Evolutionary conservation across 139 green algal genomes (phyloP).

Genomic region (Dunaliella sp.): DNA sequence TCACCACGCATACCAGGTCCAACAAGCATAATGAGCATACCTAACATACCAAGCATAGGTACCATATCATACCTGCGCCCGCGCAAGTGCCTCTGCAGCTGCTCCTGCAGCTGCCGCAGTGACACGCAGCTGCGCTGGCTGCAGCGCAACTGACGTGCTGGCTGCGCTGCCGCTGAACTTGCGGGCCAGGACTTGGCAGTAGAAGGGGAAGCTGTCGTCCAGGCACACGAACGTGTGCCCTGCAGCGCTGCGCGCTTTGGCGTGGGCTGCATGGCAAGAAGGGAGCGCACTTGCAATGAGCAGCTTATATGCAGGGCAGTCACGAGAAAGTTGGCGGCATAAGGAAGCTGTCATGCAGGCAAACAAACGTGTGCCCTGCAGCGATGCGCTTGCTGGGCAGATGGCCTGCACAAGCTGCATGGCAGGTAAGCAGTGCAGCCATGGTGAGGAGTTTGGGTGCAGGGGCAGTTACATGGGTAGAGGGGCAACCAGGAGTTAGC

Average conservation of each 20-base stretch:
- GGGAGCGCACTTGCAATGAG: background rate
- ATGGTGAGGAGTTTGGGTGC: background rate
- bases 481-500: too few relatives aligned
- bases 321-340: slow-evolving; percentile 18
- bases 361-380: slow-evolving; percentile 47
- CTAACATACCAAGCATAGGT: too few relatives aligned
- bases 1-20: too few relatives aligned
- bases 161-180: background rate
- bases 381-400: slow-evolving; percentile 30
- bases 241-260: slow-evolving; percentile 33
- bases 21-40: too few relatives aligned
- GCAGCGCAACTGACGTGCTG: background rate
- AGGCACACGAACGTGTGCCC: slow-evolving; percentile 51
- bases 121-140: slow-evolving; percentile 7
- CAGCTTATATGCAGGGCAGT: background rate
- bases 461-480: background rate
- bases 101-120: slow-evolving; percentile 28
- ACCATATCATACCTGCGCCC: slow-evolving; percentile 25
- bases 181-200: slow-evolving; percentile 34
- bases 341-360: slow-evolving; percentile 34
- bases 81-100: slow-evolving; percentile 24
- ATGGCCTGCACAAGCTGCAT: slow-evolving; percentile 19
- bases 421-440: background rate
- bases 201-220: slow-evolving; percentile 32
- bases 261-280: slow-evolving; percentile 19